A percentile compares a stretch with the other conserved stretches of the same genome.
Evolutionary conservation across 2,329 filamentous ascomycete genomes (phyloP).

Genomic region (Pyricularia pennisetigena): DNA sequence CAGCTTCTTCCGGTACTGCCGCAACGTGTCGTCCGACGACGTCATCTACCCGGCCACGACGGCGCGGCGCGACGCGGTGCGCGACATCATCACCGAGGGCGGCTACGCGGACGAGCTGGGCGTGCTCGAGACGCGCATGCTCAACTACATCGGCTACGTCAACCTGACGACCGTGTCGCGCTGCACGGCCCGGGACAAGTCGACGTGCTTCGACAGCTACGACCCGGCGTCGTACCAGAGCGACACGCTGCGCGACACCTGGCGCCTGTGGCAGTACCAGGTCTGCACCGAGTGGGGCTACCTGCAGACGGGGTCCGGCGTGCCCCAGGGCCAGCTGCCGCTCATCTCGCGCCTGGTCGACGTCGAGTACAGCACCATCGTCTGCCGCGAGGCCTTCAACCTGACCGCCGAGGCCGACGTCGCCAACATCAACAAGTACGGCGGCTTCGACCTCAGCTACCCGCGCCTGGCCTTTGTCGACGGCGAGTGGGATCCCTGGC

Average conservation of each 20-base stretch:
- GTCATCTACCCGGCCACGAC: conserved; percentile 32
- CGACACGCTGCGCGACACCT: conserved; percentile 27
- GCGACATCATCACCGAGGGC: conserved; percentile 28
- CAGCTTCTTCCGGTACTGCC: conserved; percentile 36
- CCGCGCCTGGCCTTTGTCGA: conserved; percentile 69
- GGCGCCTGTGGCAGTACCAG: conserved; percentile 41
- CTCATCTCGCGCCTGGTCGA: conserved; percentile 63
- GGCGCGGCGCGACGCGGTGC: conserved; percentile 21
- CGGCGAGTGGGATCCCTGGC: conserved; percentile 73
- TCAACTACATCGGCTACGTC: conserved; percentile 42
- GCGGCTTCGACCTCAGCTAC: conserved; percentile 63
- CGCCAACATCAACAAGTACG: conserved; percentile 64
- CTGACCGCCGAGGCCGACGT: conserved; percentile 54
- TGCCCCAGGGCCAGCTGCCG: conserved; percentile 53
- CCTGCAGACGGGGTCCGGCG: conserved; percentile 62
- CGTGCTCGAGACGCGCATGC: conserved; percentile 29
- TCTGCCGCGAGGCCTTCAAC: conserved; percentile 62
- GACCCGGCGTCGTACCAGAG: conserved; percentile 22
- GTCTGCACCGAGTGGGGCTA: conserved; percentile 64
- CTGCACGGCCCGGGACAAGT: conserved; percentile 17
- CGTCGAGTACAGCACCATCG: conserved; percentile 48
- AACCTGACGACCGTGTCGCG: conserved; percentile 17
- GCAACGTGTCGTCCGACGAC: conserved; percentile 28
- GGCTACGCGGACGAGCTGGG: conserved; percentile 28
- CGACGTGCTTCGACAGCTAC: conserved; percentile 26